These are phyloP conservation scores for Durio zibethinus DNA, from an alignment of 345 rosid genomes.

Conservation along the genomic window DNA sequence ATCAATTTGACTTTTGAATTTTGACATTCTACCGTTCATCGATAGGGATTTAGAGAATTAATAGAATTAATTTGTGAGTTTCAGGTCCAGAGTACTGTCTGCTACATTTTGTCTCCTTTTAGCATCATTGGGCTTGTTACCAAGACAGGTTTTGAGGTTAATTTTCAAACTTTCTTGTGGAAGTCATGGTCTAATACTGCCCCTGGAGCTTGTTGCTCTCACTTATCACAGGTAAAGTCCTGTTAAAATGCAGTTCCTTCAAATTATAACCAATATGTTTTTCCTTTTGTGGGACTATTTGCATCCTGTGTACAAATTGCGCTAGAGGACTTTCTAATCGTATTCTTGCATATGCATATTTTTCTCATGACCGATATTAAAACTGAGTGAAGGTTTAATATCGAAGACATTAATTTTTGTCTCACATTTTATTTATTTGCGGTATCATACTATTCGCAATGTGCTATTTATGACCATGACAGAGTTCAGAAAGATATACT, in stretches of 20 bases:
- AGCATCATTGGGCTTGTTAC: conserved; percentile 60
- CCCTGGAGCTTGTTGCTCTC: conserved; percentile 62
- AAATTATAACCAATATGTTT: neutral
- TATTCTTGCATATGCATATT: neutral
- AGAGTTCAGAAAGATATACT: conserved; percentile 69
- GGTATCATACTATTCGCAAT: conserved; percentile 75
- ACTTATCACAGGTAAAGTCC: conserved; percentile 56
- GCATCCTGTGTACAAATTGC: neutral
- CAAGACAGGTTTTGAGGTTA: conserved; percentile 38
- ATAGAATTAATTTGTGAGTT: conserved; percentile 22
- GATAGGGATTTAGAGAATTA: neutral
- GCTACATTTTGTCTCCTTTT: conserved; percentile 40
- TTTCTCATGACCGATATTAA: neutral
- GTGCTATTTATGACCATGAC: conserved; percentile 72
- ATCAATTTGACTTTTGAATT: neutral
- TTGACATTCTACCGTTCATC: neutral
- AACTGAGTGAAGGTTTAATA: neutral
- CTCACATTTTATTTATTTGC: conserved; percentile 22
- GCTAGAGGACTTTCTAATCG: neutral
- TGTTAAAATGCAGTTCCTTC: conserved; percentile 7
- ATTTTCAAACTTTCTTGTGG: conserved; percentile 44
- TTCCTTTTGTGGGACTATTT: neutral
- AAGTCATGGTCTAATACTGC: conserved; percentile 68
- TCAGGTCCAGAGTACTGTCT: conserved; percentile 64
- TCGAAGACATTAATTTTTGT: neutral